phyloP scores from a whole-genome alignment of 148 eudicot species.

The Nepenthes mirabilis region DNA sequence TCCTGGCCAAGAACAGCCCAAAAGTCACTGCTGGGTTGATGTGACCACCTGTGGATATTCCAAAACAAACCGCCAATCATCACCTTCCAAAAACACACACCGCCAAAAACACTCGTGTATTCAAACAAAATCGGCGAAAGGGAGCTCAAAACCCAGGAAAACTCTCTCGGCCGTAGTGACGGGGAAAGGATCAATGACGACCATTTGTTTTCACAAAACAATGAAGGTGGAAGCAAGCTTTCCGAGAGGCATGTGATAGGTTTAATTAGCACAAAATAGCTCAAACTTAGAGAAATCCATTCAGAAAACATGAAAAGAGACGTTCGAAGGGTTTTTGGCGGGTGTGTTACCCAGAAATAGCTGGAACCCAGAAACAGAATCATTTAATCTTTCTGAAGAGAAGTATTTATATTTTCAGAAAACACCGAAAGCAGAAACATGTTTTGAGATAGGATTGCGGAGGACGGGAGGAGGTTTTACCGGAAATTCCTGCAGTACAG shows the following conservation, averaged over 20 bases:
- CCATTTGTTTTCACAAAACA: too few species aligned
- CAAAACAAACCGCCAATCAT: background rate
- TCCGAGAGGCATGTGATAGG: too few species aligned
- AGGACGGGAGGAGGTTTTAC: conserved; percentile 3
- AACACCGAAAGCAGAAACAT: background rate
- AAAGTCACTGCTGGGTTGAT: conserved; percentile 26
- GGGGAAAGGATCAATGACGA: too few species aligned
- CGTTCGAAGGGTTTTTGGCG: too few species aligned
- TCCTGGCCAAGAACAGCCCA: conserved; percentile 22
- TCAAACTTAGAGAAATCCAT: too few species aligned
- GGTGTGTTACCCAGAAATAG: too few species aligned
- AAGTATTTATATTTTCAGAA: background rate
- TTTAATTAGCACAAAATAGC: too few species aligned
- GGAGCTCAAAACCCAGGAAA: background rate
- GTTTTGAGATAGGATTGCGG: background rate
- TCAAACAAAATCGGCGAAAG: background rate
- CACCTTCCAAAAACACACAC: background rate
- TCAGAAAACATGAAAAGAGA: too few species aligned
- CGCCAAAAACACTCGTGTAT: background rate
- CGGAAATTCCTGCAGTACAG: conserved; percentile 32
- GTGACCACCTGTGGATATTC: conserved; percentile 15
- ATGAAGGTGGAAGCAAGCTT: too few species aligned
- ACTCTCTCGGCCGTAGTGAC: too few species aligned
- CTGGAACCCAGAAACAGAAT: too few species aligned
- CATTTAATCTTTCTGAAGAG: background rate